Conservation (phyloP, 768 basidiomycete species). For the Xerocomus brunneocitrinus region DNA sequence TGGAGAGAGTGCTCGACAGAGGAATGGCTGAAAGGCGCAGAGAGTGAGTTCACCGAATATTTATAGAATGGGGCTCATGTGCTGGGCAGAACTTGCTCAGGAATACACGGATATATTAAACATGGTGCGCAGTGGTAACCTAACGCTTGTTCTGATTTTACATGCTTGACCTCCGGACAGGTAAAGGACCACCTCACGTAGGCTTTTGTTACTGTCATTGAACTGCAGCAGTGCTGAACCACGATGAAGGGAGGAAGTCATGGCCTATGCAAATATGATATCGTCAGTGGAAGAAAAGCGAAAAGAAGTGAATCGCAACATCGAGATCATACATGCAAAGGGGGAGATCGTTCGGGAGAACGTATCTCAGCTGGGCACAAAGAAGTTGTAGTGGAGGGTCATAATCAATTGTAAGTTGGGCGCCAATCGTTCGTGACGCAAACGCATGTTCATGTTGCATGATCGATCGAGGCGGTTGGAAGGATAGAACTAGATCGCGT, state of each 20-base stretch:
- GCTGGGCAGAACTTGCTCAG: constrained; percentile 16
- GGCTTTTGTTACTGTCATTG: not conserved
- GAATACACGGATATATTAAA: constrained; percentile 17
- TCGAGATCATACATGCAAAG: constrained; percentile 14
- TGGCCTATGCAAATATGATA: constrained; percentile 17
- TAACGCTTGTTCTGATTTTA: not conserved
- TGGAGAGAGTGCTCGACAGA: constrained; percentile 29
- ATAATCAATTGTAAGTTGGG: not conserved
- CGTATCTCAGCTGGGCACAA: constrained; percentile 15
- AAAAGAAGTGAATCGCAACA: constrained; percentile 16
- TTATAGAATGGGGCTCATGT: not conserved
- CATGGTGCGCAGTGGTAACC: constrained; percentile 15
- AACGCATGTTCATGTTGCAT: not conserved
- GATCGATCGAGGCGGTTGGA: not conserved
- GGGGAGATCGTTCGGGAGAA: constrained; percentile 22
- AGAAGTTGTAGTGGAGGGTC: constrained; percentile 3
- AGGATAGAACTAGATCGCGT: too few relatives aligned
- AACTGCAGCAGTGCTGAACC: constrained; percentile 2
- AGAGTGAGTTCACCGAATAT: constrained; percentile 17
- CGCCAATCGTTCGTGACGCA: not conserved
- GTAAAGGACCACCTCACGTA: constrained; percentile 30
- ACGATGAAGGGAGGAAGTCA: constrained; percentile 18
- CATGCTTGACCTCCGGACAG: constrained; percentile 6
- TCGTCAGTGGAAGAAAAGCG: constrained; percentile 21
- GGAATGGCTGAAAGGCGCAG: constrained; percentile 29